Evolutionary conservation across 1,284 basidiomycete genomes (phyloP).

Genomic region (Earliella scabrosa): DNA sequence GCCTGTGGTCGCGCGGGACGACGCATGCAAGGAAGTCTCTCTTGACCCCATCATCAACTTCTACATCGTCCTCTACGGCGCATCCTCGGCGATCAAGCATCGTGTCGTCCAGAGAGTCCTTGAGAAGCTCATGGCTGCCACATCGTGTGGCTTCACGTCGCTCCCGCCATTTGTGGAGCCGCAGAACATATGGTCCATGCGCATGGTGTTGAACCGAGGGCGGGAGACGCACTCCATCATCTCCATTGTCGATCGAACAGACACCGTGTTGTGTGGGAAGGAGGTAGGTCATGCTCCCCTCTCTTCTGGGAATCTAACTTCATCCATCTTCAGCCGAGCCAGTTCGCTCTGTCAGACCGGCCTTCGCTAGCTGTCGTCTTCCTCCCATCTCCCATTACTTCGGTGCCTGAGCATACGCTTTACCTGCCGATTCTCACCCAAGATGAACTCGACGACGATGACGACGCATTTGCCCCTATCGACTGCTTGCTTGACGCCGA

Average conservation of each 20-base stretch:
- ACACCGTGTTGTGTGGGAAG: conserved; percentile 34
- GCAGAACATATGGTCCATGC: conserved; percentile 22
- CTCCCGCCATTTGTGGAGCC: conserved; percentile 20
- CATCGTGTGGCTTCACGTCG: conserved; percentile 26
- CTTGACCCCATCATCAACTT: conserved; percentile 42
- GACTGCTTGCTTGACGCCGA: conserved; percentile 42
- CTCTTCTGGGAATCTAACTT: conserved; percentile 44
- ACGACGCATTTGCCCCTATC: conserved; percentile 30
- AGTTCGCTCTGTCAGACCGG: conserved; percentile 40
- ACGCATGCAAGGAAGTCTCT: conserved; percentile 22
- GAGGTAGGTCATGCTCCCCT: conserved; percentile 49
- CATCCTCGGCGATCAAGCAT: conserved; percentile 59
- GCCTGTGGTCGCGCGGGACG: conserved; percentile 42
- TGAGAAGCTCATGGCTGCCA: conserved; percentile 39
- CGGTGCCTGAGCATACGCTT: conserved; percentile 54
- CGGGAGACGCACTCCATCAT: conserved; percentile 36
- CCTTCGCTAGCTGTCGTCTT: conserved; percentile 70
- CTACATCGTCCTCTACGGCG: conserved; percentile 66
- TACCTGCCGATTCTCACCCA: conserved; percentile 63
- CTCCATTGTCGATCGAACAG: conserved; percentile 59
- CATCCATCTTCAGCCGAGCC: conserved; percentile 48
- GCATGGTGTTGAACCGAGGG: conserved; percentile 17
- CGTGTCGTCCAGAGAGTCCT: conserved; percentile 58
- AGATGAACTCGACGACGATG: conserved; percentile 34
- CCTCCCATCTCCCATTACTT: conserved; percentile 51